phyloP scores from a whole-genome alignment of 2,329 filamentous ascomycete species.

The Fusarium sacchari region DNA sequence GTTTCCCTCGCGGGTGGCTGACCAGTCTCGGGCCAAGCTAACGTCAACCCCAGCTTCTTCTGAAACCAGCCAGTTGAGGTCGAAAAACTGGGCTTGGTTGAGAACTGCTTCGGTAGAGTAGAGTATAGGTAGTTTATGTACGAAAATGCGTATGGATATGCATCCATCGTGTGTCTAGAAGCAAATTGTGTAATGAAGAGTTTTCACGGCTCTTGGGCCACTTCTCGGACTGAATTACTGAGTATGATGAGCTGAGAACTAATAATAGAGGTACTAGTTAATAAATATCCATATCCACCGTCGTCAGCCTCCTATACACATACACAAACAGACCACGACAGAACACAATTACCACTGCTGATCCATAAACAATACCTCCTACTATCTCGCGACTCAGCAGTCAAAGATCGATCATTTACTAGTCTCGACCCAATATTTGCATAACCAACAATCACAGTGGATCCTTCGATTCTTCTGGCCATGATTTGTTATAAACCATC shows the following conservation, averaged over 20 bases:
- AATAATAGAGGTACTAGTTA: constrained; percentile 7
- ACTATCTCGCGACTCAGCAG: background rate
- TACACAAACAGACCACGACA: background rate
- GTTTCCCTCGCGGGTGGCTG: constrained; percentile 21
- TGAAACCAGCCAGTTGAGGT: constrained; percentile 34
- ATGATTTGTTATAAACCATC: background rate
- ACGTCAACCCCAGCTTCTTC: constrained; percentile 38
- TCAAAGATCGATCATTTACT: constrained; percentile 9
- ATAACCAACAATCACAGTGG: background rate
- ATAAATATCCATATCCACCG: constrained; percentile 8
- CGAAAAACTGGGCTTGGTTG: constrained; percentile 21
- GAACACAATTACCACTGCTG: constrained; percentile 9
- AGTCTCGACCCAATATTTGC: constrained; percentile 3
- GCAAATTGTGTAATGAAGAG: background rate
- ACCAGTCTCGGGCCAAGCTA: constrained; percentile 25
- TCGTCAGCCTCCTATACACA: background rate
- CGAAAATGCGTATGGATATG: background rate
- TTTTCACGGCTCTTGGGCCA: background rate
- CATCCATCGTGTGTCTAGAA: background rate
- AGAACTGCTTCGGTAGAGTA: no score
- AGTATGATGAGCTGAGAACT: background rate
- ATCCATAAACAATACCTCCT: constrained; percentile 7
- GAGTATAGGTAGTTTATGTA: no score
- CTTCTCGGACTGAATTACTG: background rate
- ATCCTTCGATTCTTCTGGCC: background rate